A percentile compares a stretch with the other conserved stretches of the same genome.
These are phyloP conservation scores for Cytospora piceicola DNA, from an alignment of 2,329 filamentous ascomycete genomes.

Conservation along the genomic window DNA sequence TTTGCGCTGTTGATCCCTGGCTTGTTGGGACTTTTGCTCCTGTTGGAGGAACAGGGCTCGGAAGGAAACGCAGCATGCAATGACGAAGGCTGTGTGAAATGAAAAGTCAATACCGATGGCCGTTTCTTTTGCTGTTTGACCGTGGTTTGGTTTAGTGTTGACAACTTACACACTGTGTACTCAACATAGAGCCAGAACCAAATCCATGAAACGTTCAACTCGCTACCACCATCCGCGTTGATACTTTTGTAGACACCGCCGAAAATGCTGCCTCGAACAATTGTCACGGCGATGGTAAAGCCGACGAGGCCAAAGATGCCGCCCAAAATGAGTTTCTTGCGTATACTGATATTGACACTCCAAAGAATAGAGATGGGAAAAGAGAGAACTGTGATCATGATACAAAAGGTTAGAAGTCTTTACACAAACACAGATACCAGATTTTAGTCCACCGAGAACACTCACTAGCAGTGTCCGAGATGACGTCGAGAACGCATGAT, in stretches of 20 bases:
- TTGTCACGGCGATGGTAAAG: conserved; percentile 32
- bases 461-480: conserved; percentile 31
- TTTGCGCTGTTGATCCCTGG: background rate
- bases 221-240: background rate
- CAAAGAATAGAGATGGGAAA: conserved; percentile 32
- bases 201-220: conserved; percentile 22
- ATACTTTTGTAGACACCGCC: conserved; percentile 23
- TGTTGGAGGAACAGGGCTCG: conserved; percentile 32
- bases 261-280: conserved; percentile 32
- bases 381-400: conserved; percentile 22
- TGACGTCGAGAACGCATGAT: conserved; percentile 23
- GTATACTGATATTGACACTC: conserved; percentile 27
- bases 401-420: background rate
- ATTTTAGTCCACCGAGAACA: background rate
- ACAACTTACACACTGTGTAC: conserved; percentile 25
- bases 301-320: conserved; percentile 30
- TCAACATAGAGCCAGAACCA: conserved; percentile 33
- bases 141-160: background rate
- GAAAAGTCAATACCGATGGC: background rate
- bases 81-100: conserved; percentile 27
- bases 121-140: background rate
- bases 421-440: too few species aligned
- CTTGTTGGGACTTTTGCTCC: conserved; percentile 8
- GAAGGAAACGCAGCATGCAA: conserved; percentile 34
- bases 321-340: conserved; percentile 31